A percentile compares a stretch with the other conserved stretches of the same genome.
phyloP scores from a whole-genome alignment of 2,329 filamentous ascomycete species.

The Albophoma yamanashiensis region DNA sequence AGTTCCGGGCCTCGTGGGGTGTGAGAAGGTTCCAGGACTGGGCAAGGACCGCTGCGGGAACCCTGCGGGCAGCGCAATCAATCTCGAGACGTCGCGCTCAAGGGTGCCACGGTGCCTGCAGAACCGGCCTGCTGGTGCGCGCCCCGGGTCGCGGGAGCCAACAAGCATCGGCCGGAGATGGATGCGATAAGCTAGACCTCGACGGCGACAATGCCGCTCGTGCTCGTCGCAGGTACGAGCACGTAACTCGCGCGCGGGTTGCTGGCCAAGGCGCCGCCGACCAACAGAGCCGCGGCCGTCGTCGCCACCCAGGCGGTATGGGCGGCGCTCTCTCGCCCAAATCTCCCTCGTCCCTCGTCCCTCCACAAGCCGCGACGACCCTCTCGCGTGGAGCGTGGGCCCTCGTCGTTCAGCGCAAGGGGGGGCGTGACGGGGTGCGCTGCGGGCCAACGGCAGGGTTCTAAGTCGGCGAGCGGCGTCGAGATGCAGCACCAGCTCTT shows the following conservation, averaged over 20 bases:
- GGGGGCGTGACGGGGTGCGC: background rate
- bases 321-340: too few relatives aligned
- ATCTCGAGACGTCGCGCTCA: background rate
- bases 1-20: background rate
- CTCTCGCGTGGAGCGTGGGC: background rate
- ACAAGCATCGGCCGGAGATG: background rate
- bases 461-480: background rate
- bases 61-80: background rate
- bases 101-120: background rate
- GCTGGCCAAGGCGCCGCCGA: too few relatives aligned
- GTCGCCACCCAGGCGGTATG: too few relatives aligned
- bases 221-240: too few relatives aligned
- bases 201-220: too few relatives aligned
- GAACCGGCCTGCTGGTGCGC: background rate
- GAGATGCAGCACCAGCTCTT: background rate
- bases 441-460: background rate
- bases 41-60: background rate
- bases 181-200: too few relatives aligned
- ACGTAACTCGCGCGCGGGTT: too few relatives aligned
- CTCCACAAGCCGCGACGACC: too few relatives aligned
- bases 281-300: too few relatives aligned
- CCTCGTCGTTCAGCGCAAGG: background rate
- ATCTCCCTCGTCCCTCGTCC: too few relatives aligned
- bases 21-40: too few relatives aligned
- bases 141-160: background rate